phyloP scores from a whole-genome alignment of 768 basidiomycete species.

The Aureoboletus auriporus region DNA sequence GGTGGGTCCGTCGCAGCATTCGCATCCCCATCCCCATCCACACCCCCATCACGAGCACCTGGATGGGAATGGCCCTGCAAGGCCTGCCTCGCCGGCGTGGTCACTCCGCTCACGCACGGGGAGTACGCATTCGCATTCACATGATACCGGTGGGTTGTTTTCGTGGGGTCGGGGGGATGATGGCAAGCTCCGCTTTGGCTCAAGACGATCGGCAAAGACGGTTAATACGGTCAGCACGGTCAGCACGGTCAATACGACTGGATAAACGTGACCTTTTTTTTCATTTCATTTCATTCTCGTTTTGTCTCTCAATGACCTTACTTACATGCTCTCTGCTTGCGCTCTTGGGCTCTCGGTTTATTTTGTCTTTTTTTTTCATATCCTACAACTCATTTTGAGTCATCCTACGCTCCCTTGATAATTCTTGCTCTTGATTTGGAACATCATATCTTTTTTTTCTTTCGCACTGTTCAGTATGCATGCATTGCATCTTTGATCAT shows the following conservation, averaged over 20 bases:
- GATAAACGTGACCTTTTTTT: constrained; percentile 11
- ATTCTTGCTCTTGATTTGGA: constrained; percentile 24
- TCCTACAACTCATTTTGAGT: constrained; percentile 16
- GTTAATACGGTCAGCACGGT: constrained; percentile 25
- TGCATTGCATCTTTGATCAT: constrained; percentile 13
- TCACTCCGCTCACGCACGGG: constrained; percentile 79
- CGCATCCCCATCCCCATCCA: constrained; percentile 48
- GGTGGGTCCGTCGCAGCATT: constrained; percentile 64
- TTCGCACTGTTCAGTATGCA: constrained; percentile 29
- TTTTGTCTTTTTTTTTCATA: constrained; percentile 3
- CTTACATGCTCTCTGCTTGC: background rate
- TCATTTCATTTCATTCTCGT: background rate
- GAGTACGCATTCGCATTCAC: constrained; percentile 67
- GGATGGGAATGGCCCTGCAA: constrained; percentile 44
- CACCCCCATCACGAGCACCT: constrained; percentile 56
- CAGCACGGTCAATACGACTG: constrained; percentile 11
- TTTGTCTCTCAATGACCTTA: too few relatives aligned
- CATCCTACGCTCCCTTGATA: constrained; percentile 32
- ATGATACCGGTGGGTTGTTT: constrained; percentile 66
- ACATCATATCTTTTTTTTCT: constrained; percentile 15
- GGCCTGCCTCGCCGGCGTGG: constrained; percentile 80
- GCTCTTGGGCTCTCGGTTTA: constrained; percentile 7
- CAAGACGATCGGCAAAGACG: constrained; percentile 52
- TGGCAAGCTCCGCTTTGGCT: constrained; percentile 72
- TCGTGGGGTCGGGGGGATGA: constrained; percentile 62